Evolutionary conservation across 2,329 filamentous ascomycete genomes (phyloP).

Genomic region (Rhinocladiella similis): DNA sequence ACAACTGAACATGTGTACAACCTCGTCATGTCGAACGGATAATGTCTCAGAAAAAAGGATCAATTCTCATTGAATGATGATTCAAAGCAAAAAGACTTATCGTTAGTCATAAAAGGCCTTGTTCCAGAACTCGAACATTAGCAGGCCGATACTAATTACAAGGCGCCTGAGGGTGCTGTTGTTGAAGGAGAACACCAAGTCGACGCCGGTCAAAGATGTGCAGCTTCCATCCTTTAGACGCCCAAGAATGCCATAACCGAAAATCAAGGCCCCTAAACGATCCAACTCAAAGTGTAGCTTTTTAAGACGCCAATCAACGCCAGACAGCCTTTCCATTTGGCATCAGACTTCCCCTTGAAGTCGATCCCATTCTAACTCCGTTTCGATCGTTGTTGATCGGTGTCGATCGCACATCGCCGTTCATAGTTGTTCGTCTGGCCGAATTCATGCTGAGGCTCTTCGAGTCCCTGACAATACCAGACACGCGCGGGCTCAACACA

Average conservation of each 20-base stretch:
- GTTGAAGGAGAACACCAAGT: no score
- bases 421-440: slow-evolving; percentile 35
- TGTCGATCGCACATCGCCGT: slow-evolving; percentile 17
- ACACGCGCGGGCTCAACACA: slow-evolving; percentile 60
- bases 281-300: not conserved
- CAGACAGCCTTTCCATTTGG: slow-evolving; percentile 26
- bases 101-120: not conserved
- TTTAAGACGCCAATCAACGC: slow-evolving; percentile 17
- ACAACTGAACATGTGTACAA: no score
- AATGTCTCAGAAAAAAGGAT: no score
- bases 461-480: slow-evolving; percentile 23
- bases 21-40: no score
- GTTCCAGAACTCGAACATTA: not conserved
- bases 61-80: not conserved
- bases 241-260: not conserved
- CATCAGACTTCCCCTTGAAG: slow-evolving; percentile 26
- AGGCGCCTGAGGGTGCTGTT: not conserved
- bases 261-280: no score
- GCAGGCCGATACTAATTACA: slow-evolving; percentile 1
- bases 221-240: not conserved
- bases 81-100: not conserved
- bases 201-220: not conserved
- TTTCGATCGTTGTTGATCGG: slow-evolving; percentile 14
- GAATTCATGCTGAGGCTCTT: slow-evolving; percentile 51
- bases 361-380: slow-evolving; percentile 15